Base-by-base conservation (phyloP, 2,329 filamentous ascomycete species). In the Trichoderma endophyticum region DNA sequence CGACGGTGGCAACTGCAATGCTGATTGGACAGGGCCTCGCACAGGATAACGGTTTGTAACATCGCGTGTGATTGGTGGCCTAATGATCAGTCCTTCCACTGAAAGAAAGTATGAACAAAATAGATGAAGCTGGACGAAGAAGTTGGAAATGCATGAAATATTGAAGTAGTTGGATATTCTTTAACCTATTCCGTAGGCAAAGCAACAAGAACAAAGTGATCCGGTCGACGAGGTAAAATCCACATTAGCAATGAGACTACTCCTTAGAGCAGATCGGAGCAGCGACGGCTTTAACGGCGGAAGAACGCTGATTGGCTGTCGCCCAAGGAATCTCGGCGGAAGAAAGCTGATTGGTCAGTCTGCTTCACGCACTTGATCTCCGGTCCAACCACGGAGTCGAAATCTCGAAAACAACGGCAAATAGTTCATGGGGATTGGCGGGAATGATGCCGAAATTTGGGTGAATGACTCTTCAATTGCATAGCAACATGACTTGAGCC, bases 251-350 rank as follows among this genome's bases (percentile, higher is more conserved):
- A 36, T 36, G 15, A 21, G 21, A 21, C 21, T 21, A 21, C 21
- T 21, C 21, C 21, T 1, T 21, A 36, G 34, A 36, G 32, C 34
- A 36, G 34, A 36, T 36, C 43, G 43, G 43, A 54, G 7, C 48
- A 14, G 11, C 0, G 34, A 48, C 65, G 65, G 65, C 24, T 68
- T 68, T 68, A 68, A 28, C 65, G 66, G 66, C 66, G 66, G 34
- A 69, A 51, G 36, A 61, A 51, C 28, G 56, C 36, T 69, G 56
- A 69, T 69, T 69, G 66, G 66, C 34, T 51, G 14, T 15, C 12
- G n/a, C 26, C 0, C 4, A 9, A 48, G 12, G 6, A 21, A 18
- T 30, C 26, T 69, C 66, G 66, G 66, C 66, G 66, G 56, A 69
- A 69, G 66, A 61, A 51, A 48, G 56, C 66, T 51, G 21, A 69